A percentile compares a stretch with the other conserved stretches of the same genome.
phyloP scores from a whole-genome alignment of 208 protist genomes.

The Crithidia sp. region DNA sequence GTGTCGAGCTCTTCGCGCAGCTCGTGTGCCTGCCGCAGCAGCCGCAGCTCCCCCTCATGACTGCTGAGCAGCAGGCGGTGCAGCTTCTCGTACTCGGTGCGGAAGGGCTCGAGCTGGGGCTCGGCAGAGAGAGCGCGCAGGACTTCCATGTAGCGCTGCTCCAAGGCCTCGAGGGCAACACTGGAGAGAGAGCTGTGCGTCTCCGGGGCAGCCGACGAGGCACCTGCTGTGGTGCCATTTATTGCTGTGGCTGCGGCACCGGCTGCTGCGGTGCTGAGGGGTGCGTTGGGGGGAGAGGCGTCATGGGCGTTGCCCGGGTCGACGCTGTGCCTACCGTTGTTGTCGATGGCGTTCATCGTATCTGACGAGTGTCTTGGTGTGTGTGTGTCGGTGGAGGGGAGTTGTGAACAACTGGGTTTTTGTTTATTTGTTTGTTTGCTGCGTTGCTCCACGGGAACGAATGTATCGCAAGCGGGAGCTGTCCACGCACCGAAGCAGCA shows the following conservation, averaged over 20 bases:
- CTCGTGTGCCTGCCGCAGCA: constrained; percentile 95
- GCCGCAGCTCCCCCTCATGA: constrained; percentile 96
- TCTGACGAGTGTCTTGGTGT: too few relatives aligned
- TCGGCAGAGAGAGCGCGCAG: constrained; percentile 93
- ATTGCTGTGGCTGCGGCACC: background rate
- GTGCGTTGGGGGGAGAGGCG: background rate
- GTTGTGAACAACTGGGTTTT: too few relatives aligned
- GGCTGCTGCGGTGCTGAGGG: background rate
- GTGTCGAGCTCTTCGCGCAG: constrained; percentile 95
- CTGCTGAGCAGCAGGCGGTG: constrained; percentile 96
- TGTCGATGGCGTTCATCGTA: too few relatives aligned
- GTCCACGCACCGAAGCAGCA: too few relatives aligned
- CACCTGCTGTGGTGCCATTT: background rate
- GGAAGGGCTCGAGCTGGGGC: constrained; percentile 95
- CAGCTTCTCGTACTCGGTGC: constrained; percentile 97
- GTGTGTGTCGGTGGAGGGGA: too few relatives aligned
- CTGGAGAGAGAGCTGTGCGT: constrained; percentile 37
- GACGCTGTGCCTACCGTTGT: too few relatives aligned
- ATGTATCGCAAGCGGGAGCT: too few relatives aligned
- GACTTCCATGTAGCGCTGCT: constrained; percentile 95
- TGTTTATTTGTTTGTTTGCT: too few relatives aligned
- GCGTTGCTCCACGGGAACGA: too few relatives aligned
- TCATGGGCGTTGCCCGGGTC: too few relatives aligned
- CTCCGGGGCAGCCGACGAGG: background rate
- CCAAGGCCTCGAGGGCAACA: constrained; percentile 90